phyloP scores from a whole-genome alignment of 1,139 yeast species.

The Protomyces gravidus region DNA sequence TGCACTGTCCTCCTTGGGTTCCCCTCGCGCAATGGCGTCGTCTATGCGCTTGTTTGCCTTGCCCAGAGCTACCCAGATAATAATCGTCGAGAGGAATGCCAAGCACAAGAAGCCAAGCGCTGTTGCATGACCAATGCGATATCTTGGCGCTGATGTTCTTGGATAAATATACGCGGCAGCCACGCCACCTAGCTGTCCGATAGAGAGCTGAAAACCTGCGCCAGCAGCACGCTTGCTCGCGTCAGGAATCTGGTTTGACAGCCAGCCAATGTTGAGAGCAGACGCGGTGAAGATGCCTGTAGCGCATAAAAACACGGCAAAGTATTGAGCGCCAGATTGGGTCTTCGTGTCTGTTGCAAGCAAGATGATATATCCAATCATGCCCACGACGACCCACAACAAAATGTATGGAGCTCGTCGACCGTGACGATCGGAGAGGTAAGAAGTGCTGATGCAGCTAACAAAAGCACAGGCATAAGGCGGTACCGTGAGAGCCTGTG shows the following conservation, averaged over 20 bases:
- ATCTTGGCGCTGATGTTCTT: slow-evolving; percentile 40
- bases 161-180: slow-evolving; percentile 44
- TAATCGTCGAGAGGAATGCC: neutral
- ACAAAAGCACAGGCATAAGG: slow-evolving; percentile 42
- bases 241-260: slow-evolving; percentile 43
- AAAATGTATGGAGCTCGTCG: slow-evolving; percentile 42
- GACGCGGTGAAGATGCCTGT: slow-evolving; percentile 43
- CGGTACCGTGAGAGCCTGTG: slow-evolving; percentile 41
- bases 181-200: slow-evolving; percentile 45
- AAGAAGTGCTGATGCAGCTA: slow-evolving; percentile 39
- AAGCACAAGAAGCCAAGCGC: slow-evolving; percentile 33
- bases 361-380: slow-evolving; percentile 41
- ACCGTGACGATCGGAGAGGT: slow-evolving; percentile 40
- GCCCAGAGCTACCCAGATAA: neutral
- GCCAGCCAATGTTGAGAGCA: slow-evolving; percentile 45
- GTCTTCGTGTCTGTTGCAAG: slow-evolving; percentile 3
- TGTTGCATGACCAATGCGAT: slow-evolving; percentile 40
- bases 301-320: slow-evolving; percentile 42
- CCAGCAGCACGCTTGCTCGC: slow-evolving; percentile 44
- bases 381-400: slow-evolving; percentile 38
- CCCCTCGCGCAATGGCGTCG: neutral
- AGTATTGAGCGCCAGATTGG: slow-evolving; percentile 38
- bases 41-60: neutral
- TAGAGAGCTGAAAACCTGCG: slow-evolving; percentile 45
- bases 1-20: neutral